phyloP scores from a whole-genome alignment of 2,329 filamentous ascomycete species.

The Xylaria sp. region DNA sequence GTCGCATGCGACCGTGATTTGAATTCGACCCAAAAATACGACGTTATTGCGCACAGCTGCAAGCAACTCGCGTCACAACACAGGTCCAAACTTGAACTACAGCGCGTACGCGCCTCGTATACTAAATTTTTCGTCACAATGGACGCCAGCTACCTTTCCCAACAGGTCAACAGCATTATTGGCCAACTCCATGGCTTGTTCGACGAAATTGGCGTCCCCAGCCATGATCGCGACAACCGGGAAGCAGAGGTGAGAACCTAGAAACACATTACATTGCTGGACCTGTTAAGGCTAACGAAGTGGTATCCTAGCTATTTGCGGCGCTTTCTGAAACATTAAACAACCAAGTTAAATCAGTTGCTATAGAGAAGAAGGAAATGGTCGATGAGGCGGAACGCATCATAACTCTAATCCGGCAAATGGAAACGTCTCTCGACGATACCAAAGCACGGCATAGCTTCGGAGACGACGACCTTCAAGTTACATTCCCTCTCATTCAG shows the following conservation, averaged over 20 bases:
- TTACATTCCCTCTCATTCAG: slow-evolving; percentile 83
- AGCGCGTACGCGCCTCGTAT: slow-evolving; percentile 21
- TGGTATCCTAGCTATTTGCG: slow-evolving; percentile 77
- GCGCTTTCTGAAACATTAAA: slow-evolving; percentile 92
- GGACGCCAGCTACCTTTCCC: slow-evolving; percentile 91
- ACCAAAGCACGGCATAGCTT: slow-evolving; percentile 71
- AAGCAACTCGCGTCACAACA: slow-evolving; percentile 13
- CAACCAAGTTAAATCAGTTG: slow-evolving; percentile 86
- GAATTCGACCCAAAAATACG: slow-evolving; percentile 14
- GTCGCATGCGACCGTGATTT: slow-evolving; percentile 21
- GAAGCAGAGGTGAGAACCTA: slow-evolving; percentile 80
- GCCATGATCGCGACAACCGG: slow-evolving; percentile 88
- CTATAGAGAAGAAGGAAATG: slow-evolving; percentile 88
- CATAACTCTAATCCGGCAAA: slow-evolving; percentile 87
- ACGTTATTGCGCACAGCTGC: slow-evolving; percentile 10
- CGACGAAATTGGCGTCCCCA: slow-evolving; percentile 96
- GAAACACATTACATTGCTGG: slow-evolving; percentile 26
- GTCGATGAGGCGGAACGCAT: slow-evolving; percentile 89
- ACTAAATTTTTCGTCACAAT: slow-evolving; percentile 58
- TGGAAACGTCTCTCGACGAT: slow-evolving; percentile 90
- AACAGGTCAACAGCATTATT: slow-evolving; percentile 95
- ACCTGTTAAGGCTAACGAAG: slow-evolving; percentile 34
- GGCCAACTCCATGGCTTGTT: slow-evolving; percentile 93
- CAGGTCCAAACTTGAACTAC: slow-evolving; percentile 5
- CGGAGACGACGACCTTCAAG: slow-evolving; percentile 71